These are phyloP conservation scores for Knufia petricola DNA, from an alignment of 2,329 filamentous ascomycete genomes.

Conservation along the genomic window DNA sequence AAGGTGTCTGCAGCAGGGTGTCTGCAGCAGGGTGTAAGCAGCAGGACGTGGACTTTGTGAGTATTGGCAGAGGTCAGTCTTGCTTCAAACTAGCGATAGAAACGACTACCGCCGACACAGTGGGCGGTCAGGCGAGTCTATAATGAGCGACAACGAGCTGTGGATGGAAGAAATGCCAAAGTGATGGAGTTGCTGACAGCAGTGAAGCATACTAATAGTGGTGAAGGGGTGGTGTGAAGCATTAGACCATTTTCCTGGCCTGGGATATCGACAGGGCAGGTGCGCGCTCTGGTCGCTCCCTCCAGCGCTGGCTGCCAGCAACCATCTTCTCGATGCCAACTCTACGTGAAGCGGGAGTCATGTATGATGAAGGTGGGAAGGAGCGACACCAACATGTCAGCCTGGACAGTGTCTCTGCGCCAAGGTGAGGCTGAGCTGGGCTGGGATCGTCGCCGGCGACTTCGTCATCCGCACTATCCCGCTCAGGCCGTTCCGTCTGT, in stretches of 20 bases:
- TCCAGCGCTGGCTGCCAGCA: not conserved
- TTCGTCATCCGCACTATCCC: constrained; percentile 6
- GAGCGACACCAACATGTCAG: not conserved
- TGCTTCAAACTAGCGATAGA: constrained; percentile 6
- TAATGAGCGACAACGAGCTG: constrained; percentile 1
- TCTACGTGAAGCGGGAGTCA: not conserved
- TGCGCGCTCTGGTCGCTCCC: not conserved
- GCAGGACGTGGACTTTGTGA: not conserved
- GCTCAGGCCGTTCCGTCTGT: constrained; percentile 7
- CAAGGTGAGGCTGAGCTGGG: constrained; percentile 7
- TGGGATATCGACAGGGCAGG: not conserved
- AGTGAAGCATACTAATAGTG: no score
- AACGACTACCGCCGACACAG: not conserved
- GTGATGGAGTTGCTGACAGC: not conserved
- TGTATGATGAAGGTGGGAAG: not conserved
- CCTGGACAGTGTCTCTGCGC: not conserved
- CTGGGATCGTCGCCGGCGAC: not conserved
- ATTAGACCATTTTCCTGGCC: not conserved
- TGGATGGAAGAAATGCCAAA: not conserved
- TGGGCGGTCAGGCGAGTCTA: not conserved
- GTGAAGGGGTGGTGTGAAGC: not conserved
- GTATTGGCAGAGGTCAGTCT: not conserved
- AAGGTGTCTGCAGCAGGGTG: not conserved
- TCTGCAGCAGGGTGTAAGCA: not conserved
- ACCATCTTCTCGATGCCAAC: no score